Conservation (phyloP, 75 land plant species). For the Adiantum capillusveneris region DNA sequence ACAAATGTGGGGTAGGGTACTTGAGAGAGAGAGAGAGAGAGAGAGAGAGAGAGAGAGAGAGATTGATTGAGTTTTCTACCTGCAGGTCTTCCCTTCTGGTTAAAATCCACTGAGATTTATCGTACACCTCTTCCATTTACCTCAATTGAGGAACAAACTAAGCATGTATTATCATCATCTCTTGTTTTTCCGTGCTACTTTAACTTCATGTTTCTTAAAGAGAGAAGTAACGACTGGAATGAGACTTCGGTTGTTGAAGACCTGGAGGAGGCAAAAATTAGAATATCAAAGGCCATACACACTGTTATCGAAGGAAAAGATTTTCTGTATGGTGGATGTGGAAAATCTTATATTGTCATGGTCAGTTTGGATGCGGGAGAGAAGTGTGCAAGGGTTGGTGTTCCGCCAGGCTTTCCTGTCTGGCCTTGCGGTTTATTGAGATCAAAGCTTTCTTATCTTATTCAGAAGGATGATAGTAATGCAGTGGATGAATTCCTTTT, state of each 20-base stretch:
- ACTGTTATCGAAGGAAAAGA: slow-evolving; percentile 1
- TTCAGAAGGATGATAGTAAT: slow-evolving; percentile 16
- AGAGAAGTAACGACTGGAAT: slow-evolving; percentile 7
- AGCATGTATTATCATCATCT: slow-evolving; percentile 18
- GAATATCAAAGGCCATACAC: slow-evolving; percentile 21
- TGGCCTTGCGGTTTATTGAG: slow-evolving; percentile 51
- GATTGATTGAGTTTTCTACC: background rate
- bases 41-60: slow-evolving; percentile 8
- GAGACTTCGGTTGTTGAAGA: background rate
- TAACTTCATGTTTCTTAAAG: slow-evolving; percentile 39
- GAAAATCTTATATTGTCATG: slow-evolving; percentile 20
- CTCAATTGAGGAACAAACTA: slow-evolving; percentile 48
- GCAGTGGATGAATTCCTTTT: slow-evolving; percentile 51
- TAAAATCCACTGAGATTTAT: slow-evolving; percentile 82
- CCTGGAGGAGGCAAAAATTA: slow-evolving; percentile 9
- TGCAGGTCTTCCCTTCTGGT: slow-evolving; percentile 67
- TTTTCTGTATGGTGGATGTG: slow-evolving; percentile 17
- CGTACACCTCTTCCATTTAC: slow-evolving; percentile 74
- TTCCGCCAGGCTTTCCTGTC: background rate
- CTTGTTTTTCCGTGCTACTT: slow-evolving; percentile 55
- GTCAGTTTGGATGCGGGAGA: slow-evolving; percentile 35
- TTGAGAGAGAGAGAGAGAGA: slow-evolving; percentile 6
- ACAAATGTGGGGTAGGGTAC: background rate
- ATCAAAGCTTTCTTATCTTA: slow-evolving; percentile 3
- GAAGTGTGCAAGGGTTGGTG: slow-evolving; percentile 18